These are phyloP conservation scores for Cymodocea nodosa DNA, from an alignment of 116 monocot genomes.

Conservation along the genomic window DNA sequence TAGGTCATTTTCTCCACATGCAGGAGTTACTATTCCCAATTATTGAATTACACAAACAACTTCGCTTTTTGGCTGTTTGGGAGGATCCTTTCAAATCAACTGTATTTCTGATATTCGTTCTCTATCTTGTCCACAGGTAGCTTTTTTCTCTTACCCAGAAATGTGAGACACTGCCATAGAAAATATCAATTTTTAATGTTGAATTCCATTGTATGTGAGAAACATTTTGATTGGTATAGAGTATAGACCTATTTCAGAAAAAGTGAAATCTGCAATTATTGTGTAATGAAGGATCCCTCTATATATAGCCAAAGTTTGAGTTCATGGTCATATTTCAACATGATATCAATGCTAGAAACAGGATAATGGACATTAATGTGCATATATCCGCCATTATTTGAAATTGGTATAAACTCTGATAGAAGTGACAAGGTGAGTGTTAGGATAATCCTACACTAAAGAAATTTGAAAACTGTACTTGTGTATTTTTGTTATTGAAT, in stretches of 20 bases:
- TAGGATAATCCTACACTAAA: not conserved
- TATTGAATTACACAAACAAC: conserved; percentile 32
- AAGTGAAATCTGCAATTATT: too few species aligned
- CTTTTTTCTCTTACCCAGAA: not conserved
- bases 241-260: too few species aligned
- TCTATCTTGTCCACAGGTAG: conserved; percentile 64
- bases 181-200: not conserved
- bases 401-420: too few species aligned
- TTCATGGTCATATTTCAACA: too few species aligned
- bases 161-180: not conserved
- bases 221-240: too few species aligned
- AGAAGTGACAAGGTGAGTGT: not conserved
- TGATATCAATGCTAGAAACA: too few species aligned
- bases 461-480: too few species aligned
- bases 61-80: conserved; percentile 58
- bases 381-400: too few species aligned
- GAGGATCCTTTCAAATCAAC: conserved; percentile 78
- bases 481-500: too few species aligned
- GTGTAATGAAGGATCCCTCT: too few species aligned
- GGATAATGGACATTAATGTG: too few species aligned
- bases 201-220: not conserved
- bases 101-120: conserved; percentile 39
- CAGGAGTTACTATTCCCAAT: conserved; percentile 86
- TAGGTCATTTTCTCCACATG: conserved; percentile 1
- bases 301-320: too few species aligned